A percentile compares a stretch with the other conserved stretches of the same genome.
Conservation (phyloP, 75 land plant genomes). For the Pinus taeda region DNA sequence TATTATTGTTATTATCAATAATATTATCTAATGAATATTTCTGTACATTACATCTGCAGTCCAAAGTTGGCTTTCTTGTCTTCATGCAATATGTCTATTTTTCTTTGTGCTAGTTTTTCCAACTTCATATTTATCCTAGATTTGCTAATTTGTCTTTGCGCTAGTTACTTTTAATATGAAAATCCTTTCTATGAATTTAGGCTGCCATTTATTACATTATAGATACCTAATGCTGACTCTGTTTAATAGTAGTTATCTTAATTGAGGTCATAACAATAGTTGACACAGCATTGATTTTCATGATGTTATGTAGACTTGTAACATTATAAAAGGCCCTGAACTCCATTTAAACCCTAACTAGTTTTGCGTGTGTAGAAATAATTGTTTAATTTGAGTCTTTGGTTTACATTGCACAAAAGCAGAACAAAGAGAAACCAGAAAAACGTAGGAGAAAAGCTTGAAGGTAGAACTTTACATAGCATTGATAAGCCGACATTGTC, state of each 20-base stretch:
- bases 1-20: too few species aligned
- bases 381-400: neutral
- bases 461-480: neutral
- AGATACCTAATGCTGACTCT: too few species aligned
- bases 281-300: neutral
- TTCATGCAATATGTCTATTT: too few species aligned
- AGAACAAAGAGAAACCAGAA: neutral
- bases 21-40: too few species aligned
- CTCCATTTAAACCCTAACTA: neutral
- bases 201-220: neutral
- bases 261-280: neutral
- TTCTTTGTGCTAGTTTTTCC: too few species aligned
- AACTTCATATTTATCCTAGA: too few species aligned
- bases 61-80: too few species aligned
- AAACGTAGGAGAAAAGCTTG: neutral
- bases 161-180: neutral
- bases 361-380: neutral
- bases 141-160: too few species aligned
- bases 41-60: too few species aligned
- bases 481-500: neutral
- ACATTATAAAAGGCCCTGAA: neutral
- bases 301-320: neutral
- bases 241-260: too few species aligned
- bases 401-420: neutral
- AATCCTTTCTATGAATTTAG: neutral